These are phyloP conservation scores for Talaromyces sp. DNA, from an alignment of 2,329 filamentous ascomycete species.

Conservation along the genomic window DNA sequence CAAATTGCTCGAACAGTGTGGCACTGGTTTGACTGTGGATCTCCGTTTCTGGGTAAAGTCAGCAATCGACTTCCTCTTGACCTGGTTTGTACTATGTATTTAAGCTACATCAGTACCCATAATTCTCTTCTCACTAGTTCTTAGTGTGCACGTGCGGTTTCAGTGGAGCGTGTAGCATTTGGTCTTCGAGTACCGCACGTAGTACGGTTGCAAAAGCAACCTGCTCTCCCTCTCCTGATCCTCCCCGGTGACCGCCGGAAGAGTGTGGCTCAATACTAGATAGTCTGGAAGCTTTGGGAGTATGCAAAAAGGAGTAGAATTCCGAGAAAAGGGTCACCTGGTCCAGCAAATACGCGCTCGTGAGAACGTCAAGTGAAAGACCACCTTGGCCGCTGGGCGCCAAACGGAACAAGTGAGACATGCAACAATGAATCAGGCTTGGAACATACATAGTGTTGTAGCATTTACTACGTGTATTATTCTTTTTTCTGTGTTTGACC, in stretches of 20 bases:
- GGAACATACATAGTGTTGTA: not conserved
- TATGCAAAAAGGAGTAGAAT: not conserved
- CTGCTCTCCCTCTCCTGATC: not conserved
- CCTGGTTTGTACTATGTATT: not conserved
- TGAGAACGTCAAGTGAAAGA: not conserved
- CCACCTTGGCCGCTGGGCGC: not conserved
- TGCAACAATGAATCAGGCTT: not conserved
- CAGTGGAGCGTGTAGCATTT: slow-evolving; percentile 2
- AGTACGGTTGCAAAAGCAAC: not conserved
- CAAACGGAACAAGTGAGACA: slow-evolving; percentile 1
- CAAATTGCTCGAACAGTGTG: not conserved
- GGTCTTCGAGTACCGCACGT: not conserved
- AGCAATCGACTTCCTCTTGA: not conserved
- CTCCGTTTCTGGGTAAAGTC: not conserved
- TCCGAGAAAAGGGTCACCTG: not conserved
- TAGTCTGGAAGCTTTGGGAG: not conserved
- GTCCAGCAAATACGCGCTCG: not conserved
- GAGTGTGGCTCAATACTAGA: not conserved
- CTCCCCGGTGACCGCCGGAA: not conserved
- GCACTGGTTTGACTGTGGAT: not conserved
- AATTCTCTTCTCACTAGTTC: not conserved
- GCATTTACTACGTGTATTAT: not conserved
- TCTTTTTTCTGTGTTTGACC: not conserved
- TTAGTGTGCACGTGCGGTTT: not conserved
- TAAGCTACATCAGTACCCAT: not conserved